Conservation (phyloP, 1,284 basidiomycete genomes). For the Malassezia dermatis region DNA sequence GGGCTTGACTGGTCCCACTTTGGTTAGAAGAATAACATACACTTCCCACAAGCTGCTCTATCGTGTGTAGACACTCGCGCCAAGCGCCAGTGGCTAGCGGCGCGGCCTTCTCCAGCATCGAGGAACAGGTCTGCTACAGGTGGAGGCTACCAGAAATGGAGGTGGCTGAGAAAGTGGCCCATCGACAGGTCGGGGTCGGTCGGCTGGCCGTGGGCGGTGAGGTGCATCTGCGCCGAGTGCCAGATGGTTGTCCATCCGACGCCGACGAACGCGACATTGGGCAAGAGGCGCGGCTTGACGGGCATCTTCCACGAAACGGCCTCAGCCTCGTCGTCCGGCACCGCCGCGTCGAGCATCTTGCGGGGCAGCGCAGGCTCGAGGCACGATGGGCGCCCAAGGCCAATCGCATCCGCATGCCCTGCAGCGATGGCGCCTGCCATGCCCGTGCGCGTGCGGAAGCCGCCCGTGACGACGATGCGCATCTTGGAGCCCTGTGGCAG, state of each 20-base stretch:
- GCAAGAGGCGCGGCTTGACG: background rate
- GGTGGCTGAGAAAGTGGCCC: slow-evolving; percentile 1
- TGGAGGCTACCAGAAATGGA: slow-evolving; percentile 1
- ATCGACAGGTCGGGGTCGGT: slow-evolving; percentile 13
- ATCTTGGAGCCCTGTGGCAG: slow-evolving; percentile 23
- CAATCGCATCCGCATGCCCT: slow-evolving; percentile 8
- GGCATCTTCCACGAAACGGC: background rate
- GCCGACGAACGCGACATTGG: slow-evolving; percentile 4
- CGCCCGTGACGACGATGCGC: slow-evolving; percentile 70
- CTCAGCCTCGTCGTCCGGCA: slow-evolving; percentile 11
- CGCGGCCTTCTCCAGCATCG: background rate
- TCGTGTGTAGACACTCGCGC: background rate
- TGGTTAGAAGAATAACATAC: background rate
- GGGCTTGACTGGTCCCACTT: slow-evolving; percentile 2
- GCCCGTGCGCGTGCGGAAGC: slow-evolving; percentile 58
- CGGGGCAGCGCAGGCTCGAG: slow-evolving; percentile 11
- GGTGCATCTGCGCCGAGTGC: slow-evolving; percentile 14
- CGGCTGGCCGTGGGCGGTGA: slow-evolving; percentile 12
- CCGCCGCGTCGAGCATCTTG: background rate
- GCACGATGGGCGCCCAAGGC: slow-evolving; percentile 9
- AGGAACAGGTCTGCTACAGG: background rate
- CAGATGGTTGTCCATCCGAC: slow-evolving; percentile 14
- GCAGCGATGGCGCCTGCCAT: slow-evolving; percentile 53
- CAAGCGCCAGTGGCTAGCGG: background rate
- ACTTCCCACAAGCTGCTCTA: background rate